Percentiles rank a stretch among this genome's conserved stretches.
These are phyloP conservation scores for Kluyveromyces sp. DNA, from an alignment of 1,139 yeast species.

Conservation along the genomic window DNA sequence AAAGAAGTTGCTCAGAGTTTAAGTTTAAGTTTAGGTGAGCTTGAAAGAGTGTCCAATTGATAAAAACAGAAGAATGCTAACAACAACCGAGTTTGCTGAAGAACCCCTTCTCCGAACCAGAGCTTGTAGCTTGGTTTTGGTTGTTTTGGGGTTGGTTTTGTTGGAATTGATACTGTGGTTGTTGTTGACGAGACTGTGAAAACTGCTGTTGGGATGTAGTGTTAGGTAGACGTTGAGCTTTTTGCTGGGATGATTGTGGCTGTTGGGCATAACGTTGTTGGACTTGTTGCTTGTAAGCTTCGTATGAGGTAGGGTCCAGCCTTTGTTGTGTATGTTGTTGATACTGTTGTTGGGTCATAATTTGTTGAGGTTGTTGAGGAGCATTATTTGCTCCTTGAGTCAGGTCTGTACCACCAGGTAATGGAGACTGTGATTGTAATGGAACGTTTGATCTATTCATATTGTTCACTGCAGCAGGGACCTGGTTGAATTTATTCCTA, in stretches of 20 bases:
- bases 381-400: not conserved
- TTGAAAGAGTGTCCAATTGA: not conserved
- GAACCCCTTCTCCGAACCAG: conserved; percentile 32
- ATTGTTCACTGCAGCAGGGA: conserved; percentile 3
- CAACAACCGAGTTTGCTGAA: conserved; percentile 35
- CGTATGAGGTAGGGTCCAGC: conserved; percentile 32
- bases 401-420: conserved; percentile 8
- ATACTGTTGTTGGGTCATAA: conserved; percentile 17
- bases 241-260: conserved; percentile 20
- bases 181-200: conserved; percentile 17
- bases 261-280: conserved; percentile 29
- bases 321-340: conserved; percentile 21
- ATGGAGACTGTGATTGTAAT: conserved; percentile 5
- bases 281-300: conserved; percentile 32
- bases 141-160: conserved; percentile 10
- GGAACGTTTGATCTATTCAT: conserved; percentile 5
- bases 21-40: not conserved
- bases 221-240: conserved; percentile 11
- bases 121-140: conserved; percentile 16
- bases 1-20: too few relatives aligned
- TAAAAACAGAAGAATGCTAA: conserved; percentile 10
- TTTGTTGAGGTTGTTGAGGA: conserved; percentile 7
- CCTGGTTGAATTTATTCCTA: conserved; percentile 27
- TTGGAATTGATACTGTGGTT: conserved; percentile 13
- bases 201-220: conserved; percentile 14